Base-by-base conservation (phyloP, 805 yeast species). In the fission yeast (Schizosaccharomyces pombe) region DNA sequence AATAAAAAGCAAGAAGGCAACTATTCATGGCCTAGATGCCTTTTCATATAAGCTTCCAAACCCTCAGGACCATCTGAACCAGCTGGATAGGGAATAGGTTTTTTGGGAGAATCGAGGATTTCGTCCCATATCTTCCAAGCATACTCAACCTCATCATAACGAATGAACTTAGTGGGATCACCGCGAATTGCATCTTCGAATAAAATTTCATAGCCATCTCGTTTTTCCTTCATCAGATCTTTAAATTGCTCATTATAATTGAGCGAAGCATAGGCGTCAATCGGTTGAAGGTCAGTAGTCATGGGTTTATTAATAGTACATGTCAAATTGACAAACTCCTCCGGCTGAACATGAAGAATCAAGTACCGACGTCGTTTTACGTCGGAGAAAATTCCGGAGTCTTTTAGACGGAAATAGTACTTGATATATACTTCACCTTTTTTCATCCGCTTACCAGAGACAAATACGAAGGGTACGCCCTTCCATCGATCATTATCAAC, bases 401-500 rank as follows among this genome's bases (percentile, higher is more conserved):
- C 81, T 12, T 52, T 37, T 8, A 16, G 28, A 70, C 80, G 85
- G 71, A 82, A 89, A 72, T 91, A 97, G 58, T 91, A 72, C 67
- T 97, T 77, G 59, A 91, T 81, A 72, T 91, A 98, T 53, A 91
- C 98, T 73, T 86, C 86, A 57, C 89, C 82, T 63, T 81, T 87
- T 67, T 89, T 85, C 57, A 91, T 72, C n/a, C 97, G 62, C 71
- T 91, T 91, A 64, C 98, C 98, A 14, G 97, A 98, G 70, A 95
- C 78, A 73, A 91, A 73, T 54, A 91, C 80, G 64, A 91, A 78
- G 55, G 98, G 98, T 49, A 91, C 97, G 63, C 97, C 97, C 58
- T 83, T 91, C 98, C 98, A 91, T 65, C 96, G 79, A 69, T 91
- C 97, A 68, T 87, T 91, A 63, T 79, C 73, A 67, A 91, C 83